Base-by-base conservation (phyloP, 2,329 filamentous ascomycete species). In the Acarospora socialis region DNA sequence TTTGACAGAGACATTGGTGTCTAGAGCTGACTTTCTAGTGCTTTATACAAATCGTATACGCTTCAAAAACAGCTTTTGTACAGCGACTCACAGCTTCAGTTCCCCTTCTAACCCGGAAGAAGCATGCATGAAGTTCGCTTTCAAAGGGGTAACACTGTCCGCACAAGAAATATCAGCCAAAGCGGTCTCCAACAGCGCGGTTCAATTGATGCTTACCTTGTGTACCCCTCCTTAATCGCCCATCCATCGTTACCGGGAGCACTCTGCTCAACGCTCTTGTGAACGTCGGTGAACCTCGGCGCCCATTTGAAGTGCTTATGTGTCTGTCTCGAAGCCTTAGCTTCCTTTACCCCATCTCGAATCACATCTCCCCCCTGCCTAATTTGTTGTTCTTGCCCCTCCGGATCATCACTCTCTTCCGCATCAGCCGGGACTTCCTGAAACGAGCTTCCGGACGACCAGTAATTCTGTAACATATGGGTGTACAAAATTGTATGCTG, bases 291-390 rank as follows among this genome's bases (percentile, higher is more conserved):
- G 55, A 95, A 90, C 41, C 72, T 73, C 2, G 87, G 90, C 28
- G 81, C 74, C 90, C 90, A 95, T 57, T 87, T 92, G 65, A 94
- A 95, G 56, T 92, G 81, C 53, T 81, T 82, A 55, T 92, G 82
- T 34, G 63, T 68, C 51, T 83, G 76, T 18, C 66, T 59, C 23
- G 57, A 14, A 4, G 4, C 41, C 27, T 37, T 43, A 16, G 24
- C 49, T 39, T 32, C 42, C 30, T 34, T 45, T 47, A 15, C 43
- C 42, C 8, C 43, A 46, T 37, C 42, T 36, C 28, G 47, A 29
- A 53, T 31, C 37, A 55, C 53, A 14, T 65, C 64, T 34, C 75
- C 70, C 13, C 68, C 70, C 50, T 79, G 71, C 28, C 84, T 69
- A 40, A 92, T 77, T 42, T 66, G 66, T 45, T 74, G 67, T 57